phyloP scores from a whole-genome alignment of 2,329 filamentous ascomycete genomes.

The Aspergillus eucalypticola region DNA sequence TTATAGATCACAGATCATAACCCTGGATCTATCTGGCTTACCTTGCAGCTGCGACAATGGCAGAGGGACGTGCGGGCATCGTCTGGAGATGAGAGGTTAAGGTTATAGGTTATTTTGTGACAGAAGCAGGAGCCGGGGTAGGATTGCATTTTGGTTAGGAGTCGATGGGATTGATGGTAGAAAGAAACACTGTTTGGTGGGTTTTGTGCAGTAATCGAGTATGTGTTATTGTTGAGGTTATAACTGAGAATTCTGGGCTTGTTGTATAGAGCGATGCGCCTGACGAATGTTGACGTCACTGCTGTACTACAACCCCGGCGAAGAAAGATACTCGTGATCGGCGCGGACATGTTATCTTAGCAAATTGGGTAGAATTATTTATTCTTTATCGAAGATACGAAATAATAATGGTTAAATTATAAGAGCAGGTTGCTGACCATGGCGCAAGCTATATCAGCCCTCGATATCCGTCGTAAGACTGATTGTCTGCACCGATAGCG shows the following conservation, averaged over 20 bases:
- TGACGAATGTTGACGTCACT: slow-evolving; percentile 8
- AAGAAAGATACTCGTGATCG: neutral
- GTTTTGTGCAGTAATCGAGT: too few relatives aligned
- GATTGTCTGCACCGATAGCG: neutral
- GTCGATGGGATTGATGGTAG: too few relatives aligned
- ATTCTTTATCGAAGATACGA: neutral
- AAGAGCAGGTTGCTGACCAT: neutral
- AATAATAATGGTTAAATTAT: neutral
- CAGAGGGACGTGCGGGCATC: slow-evolving; percentile 55
- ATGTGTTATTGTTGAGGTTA: too few relatives aligned
- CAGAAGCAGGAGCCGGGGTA: slow-evolving; percentile 53
- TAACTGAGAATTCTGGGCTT: neutral
- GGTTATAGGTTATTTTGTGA: slow-evolving; percentile 48
- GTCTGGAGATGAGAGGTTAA: slow-evolving; percentile 47
- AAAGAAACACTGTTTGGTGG: too few relatives aligned
- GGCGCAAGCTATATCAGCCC: neutral
- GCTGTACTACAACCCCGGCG: neutral
- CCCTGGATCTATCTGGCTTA: slow-evolving; percentile 14
- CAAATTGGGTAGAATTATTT: neutral
- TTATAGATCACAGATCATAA: neutral
- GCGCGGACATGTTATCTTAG: neutral
- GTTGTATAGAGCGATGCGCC: neutral
- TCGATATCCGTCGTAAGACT: neutral
- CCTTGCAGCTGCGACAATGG: slow-evolving; percentile 56
- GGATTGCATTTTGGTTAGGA: slow-evolving; percentile 24